Evolutionary conservation across 495 filamentous ascomycete species (phyloP), one percentile per base, ranked within the genome.

Genomic region (Annulohypoxylon bovei): DNA sequence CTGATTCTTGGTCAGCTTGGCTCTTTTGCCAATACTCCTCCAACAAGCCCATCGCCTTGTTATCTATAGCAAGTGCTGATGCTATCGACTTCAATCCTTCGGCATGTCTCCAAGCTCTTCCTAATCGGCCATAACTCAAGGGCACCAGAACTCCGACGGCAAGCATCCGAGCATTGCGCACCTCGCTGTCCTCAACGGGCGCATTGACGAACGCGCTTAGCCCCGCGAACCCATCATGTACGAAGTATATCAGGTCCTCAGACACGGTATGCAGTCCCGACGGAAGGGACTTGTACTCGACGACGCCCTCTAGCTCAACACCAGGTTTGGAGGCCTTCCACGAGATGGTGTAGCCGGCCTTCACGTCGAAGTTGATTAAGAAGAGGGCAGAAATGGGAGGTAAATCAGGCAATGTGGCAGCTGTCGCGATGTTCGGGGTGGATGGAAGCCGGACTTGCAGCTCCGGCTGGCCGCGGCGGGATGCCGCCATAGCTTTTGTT

Each of bases 251-350:
- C 12, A 98, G 82, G 78, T 99, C 95, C 56, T 93, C 88, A 47
- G 89, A 83, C 8, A 98, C 92, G 63, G 92, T 92, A 81, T 99
- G 95, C 46, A 98, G 80, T 37, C 95, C 95, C 0, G 94, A 97
- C 1, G 95, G 95, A 42, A 99, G 85, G 57, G 81, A 94, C 79
- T 97, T 97, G 86, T 92, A 99, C 77, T 99, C 95, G 56, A 98
- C 94, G 44, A 89, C 89, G 39, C 93, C 93, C 76, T 96, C 93
- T 47, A 99, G 86, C 65, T 93, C 87, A 54, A 97, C 89, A 42
- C 88, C 90, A 16, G 88, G 84, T 4, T 87, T 78, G 16, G 91
- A 87, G 40, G 86, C 88, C 76, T 95, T 92, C 95, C 95, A 98
- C 11, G 88, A 88, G 67, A 97, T 90, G 62, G 92, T 94, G 79